These are phyloP conservation scores for Colletotrichum nymphaeae DNA, from an alignment of 2,329 filamentous ascomycete species.

Conservation along the genomic window DNA sequence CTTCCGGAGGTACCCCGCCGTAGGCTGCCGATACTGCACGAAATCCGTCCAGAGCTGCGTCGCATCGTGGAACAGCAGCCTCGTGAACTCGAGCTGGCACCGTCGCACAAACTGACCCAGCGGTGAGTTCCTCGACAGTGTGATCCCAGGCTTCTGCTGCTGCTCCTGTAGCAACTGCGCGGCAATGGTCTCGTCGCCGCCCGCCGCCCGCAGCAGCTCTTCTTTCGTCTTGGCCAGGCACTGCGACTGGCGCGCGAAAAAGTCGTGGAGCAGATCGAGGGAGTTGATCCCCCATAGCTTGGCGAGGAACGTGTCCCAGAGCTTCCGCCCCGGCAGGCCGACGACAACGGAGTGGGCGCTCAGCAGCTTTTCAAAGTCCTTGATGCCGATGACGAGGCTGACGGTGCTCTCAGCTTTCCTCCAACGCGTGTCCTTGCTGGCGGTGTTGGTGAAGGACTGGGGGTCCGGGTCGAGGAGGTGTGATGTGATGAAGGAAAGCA, in stretches of 20 bases:
- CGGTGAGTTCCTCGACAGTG: conserved; percentile 79
- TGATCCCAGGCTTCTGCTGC: conserved; percentile 61
- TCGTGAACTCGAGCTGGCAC: conserved; percentile 81
- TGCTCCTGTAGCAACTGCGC: conserved; percentile 27
- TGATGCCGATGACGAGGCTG: conserved; percentile 64
- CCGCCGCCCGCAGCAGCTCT: conserved; percentile 66
- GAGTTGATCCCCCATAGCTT: conserved; percentile 88
- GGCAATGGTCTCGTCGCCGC: conserved; percentile 55
- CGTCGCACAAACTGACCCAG: conserved; percentile 84
- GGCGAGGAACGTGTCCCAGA: conserved; percentile 89
- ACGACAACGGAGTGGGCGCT: conserved; percentile 61
- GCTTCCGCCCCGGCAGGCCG: conserved; percentile 77
- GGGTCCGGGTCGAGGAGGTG: conserved; percentile 69
- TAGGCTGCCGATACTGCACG: conserved; percentile 82
- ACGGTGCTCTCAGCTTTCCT: conserved; percentile 61
- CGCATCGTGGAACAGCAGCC: conserved; percentile 83
- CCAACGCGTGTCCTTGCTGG: conserved; percentile 52
- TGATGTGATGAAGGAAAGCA: conserved; percentile 83
- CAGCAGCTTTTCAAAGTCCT: conserved; percentile 70
- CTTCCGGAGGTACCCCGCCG: conserved; percentile 72
- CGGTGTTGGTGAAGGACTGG: conserved; percentile 42
- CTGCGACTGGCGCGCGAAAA: conserved; percentile 71
- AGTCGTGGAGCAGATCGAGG: conserved; percentile 81
- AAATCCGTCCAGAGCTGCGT: conserved; percentile 86
- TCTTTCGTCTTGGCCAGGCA: conserved; percentile 73